These are phyloP conservation scores for Mortierella sp. DNA, from an alignment of 371 early-diverging fungal genomes.

Conservation along the genomic window DNA sequence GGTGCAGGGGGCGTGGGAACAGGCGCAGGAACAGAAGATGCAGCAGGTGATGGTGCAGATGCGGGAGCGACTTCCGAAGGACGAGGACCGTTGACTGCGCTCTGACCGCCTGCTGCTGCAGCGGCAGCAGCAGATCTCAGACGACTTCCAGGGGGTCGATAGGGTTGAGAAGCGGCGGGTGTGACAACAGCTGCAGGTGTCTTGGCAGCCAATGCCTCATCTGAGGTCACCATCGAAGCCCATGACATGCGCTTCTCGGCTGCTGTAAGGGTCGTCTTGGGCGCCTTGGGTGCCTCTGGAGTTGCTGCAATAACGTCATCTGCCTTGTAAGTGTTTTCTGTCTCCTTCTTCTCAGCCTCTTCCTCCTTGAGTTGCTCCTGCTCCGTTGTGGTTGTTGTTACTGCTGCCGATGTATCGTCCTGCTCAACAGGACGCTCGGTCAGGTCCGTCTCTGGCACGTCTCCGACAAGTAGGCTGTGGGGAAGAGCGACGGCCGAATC, in stretches of 20 bases:
- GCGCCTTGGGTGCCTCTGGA: neutral
- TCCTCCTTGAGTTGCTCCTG: slow-evolving; percentile 1
- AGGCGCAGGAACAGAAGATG: neutral
- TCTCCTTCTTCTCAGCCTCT: slow-evolving; percentile 5
- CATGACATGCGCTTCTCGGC: slow-evolving; percentile 54
- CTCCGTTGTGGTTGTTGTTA: neutral
- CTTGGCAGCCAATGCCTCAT: slow-evolving; percentile 31
- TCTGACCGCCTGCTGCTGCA: neutral
- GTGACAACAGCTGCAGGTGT: neutral
- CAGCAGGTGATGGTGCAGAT: slow-evolving; percentile 8
- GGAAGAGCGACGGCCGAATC: slow-evolving; percentile 6
- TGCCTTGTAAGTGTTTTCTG: neutral
- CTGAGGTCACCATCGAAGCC: slow-evolving; percentile 51
- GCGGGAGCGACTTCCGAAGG: neutral
- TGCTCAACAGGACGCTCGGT: slow-evolving; percentile 27
- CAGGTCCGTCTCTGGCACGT: slow-evolving; percentile 29
- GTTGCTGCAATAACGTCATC: neutral
- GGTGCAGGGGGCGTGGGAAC: slow-evolving; percentile 9
- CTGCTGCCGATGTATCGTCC: neutral
- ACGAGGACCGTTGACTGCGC: slow-evolving; percentile 13
- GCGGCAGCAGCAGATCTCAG: slow-evolving; percentile 18
- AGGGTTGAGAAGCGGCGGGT: slow-evolving; percentile 43
- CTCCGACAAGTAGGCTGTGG: slow-evolving; percentile 38
- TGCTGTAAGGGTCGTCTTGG: neutral
- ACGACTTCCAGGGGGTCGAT: slow-evolving; percentile 50